phyloP scores from a whole-genome alignment of 352 stramenopile species.

The Globisporangium alternatum region DNA sequence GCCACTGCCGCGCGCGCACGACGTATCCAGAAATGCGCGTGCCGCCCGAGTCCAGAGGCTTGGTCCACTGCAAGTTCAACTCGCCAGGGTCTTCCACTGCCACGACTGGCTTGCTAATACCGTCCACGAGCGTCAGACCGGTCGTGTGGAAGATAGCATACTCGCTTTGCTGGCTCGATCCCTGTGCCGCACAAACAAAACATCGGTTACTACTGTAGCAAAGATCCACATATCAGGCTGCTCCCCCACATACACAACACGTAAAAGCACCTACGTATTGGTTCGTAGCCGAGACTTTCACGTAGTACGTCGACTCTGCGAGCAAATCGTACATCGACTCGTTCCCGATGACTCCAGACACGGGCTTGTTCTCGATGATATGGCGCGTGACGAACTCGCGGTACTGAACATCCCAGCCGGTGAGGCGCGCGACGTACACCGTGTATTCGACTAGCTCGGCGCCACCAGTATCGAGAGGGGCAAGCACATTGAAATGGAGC shows the following conservation, averaged over 20 bases:
- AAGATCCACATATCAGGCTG: background rate
- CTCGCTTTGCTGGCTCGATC: constrained; percentile 27
- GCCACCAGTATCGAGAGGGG: constrained; percentile 41
- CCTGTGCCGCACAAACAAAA: constrained; percentile 21
- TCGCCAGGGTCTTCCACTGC: constrained; percentile 42
- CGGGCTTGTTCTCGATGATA: constrained; percentile 9
- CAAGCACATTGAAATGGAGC: constrained; percentile 31
- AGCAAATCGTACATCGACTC: constrained; percentile 32
- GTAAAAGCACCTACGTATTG: constrained; percentile 18
- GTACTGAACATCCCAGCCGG: constrained; percentile 17
- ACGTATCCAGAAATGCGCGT: constrained; percentile 44
- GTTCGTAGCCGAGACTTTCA: constrained; percentile 22
- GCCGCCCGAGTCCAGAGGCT: constrained; percentile 41
- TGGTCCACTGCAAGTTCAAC: constrained; percentile 36
- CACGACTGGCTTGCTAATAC: constrained; percentile 26
- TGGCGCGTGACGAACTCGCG: constrained; percentile 11
- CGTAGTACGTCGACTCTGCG: constrained; percentile 31
- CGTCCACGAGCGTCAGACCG: constrained; percentile 24
- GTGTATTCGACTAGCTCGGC: constrained; percentile 27
- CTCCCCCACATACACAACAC: background rate
- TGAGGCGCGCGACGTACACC: constrained; percentile 31
- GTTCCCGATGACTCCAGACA: constrained; percentile 18
- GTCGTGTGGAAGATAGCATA: constrained; percentile 29
- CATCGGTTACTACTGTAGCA: background rate
- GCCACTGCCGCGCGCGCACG: constrained; percentile 23